Conservation (phyloP, 352 stramenopile genomes). For the Blastocystis hominis region DNA sequence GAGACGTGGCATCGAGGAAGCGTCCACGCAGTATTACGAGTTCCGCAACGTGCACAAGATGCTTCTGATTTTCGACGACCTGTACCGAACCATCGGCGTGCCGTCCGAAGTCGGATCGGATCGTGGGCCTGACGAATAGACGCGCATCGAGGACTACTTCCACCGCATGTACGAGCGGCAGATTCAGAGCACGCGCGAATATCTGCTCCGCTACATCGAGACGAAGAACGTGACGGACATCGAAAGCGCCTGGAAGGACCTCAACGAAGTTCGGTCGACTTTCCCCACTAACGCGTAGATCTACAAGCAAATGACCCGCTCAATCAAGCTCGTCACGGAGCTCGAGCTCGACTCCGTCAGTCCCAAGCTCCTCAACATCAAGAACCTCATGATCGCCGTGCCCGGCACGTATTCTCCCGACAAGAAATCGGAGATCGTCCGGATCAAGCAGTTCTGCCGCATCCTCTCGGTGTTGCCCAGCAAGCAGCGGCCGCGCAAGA, state of each 20-base stretch:
- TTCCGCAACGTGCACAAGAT: constrained; percentile 62
- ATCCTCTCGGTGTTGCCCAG: constrained; percentile 88
- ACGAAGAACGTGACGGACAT: constrained; percentile 48
- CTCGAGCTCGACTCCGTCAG: constrained; percentile 89
- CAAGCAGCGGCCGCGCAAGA: constrained; percentile 92
- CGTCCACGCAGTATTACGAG: constrained; percentile 85
- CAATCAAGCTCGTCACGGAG: constrained; percentile 80
- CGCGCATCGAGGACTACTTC: constrained; percentile 47
- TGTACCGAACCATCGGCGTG: constrained; percentile 18
- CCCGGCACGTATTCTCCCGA: constrained; percentile 77
- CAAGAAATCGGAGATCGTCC: constrained; percentile 61
- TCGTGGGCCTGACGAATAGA: background rate
- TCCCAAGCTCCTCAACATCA: constrained; percentile 78
- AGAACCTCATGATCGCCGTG: constrained; percentile 85
- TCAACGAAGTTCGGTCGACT: background rate
- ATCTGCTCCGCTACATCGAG: constrained; percentile 23
- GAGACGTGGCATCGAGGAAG: constrained; percentile 93
- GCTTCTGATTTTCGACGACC: constrained; percentile 41
- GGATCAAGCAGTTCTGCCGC: constrained; percentile 79
- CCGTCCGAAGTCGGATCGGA: background rate
- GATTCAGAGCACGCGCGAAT: constrained; percentile 49
- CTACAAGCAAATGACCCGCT: constrained; percentile 49
- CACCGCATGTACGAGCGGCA: constrained; percentile 53
- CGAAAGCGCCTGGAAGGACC: constrained; percentile 56
- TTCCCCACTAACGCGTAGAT: background rate